These are phyloP conservation scores for Ehretia macrophylla DNA, from an alignment of 257 asterid species.

Conservation along the genomic window DNA sequence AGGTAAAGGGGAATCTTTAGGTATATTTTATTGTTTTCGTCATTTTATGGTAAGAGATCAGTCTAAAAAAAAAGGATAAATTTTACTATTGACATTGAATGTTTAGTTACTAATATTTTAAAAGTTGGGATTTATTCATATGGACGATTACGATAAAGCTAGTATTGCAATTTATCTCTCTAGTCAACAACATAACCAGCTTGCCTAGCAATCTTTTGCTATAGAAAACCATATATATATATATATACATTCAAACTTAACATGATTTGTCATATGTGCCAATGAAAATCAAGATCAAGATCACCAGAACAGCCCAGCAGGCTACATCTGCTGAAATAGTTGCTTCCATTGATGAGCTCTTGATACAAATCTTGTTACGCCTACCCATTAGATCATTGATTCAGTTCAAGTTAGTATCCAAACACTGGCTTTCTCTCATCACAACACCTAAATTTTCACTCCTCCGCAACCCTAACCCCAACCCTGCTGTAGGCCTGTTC, in stretches of 20 bases:
- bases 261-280: too few species aligned
- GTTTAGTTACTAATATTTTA: too few species aligned
- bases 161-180: too few species aligned
- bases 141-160: too few species aligned
- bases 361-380: conserved; percentile 18
- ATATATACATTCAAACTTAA: too few species aligned
- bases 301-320: conserved; percentile 9
- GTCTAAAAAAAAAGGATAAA: too few species aligned
- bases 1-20: too few species aligned
- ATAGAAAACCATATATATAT: too few species aligned
- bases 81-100: too few species aligned
- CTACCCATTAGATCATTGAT: conserved; percentile 30
- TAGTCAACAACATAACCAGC: background rate
- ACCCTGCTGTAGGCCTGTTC: conserved; percentile 26
- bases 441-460: conserved; percentile 24
- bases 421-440: conserved; percentile 34
- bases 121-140: too few species aligned
- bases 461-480: conserved; percentile 15
- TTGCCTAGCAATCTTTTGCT: background rate
- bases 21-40: too few species aligned
- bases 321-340: conserved; percentile 25
- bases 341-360: conserved; percentile 26
- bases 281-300: conserved; percentile 19
- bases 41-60: too few species aligned
- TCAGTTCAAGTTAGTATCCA: conserved; percentile 31